Evolutionary conservation across 148 eudicot genomes (phyloP), one percentile per base, ranked within the genome.

Genomic region (Heliamphora exappendiculata): DNA sequence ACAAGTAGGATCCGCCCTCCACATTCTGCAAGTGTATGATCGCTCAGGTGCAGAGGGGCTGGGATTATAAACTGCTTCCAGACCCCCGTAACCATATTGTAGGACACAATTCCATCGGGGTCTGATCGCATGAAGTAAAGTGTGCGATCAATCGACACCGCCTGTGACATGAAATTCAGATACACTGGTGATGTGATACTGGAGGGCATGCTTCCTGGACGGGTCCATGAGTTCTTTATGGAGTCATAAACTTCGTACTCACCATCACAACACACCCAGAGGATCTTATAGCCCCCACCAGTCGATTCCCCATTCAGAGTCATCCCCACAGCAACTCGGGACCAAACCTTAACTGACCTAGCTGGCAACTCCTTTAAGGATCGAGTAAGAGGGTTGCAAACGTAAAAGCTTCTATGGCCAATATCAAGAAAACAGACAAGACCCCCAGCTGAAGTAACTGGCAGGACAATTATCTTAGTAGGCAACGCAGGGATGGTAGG

Each of bases 401-500:
- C 84, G 59, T 87, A 91, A 80, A 95, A 89, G 78, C 87, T 81
- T 13, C 86, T 83, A 55, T 88, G 88, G 31, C 94, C 91, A 63
- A 86, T 81, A 74, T 95, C 96, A 20, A 89, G 86, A 78, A 91
- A 88, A 79, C 99, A 95, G 45, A 95, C 86, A 1, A 95, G 94
- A 75, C 99, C 99, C 70, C 99, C 99, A 3, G 90, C 89, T 36
- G 96, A 95, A 79, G 99, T 97, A 67, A 89, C 93, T 5, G 97
- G 97, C 79, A 93, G 75, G 49, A 93, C 85, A 39, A 85, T 85
- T 31, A 77, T 75, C 76, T 95, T 90, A 3, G 88, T 88, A 54
- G 93, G 91, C 64, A 85, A 82, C 17, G 91, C 78, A 31, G 94
- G 88, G 69, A 80, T 75, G 14, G 88, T 78, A 3, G 89, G 96